Evolutionary conservation across 192 early-diverging fungal species (phyloP), one percentile per base, ranked within the genome.

Genomic region (Rhizophlyctis rosea): DNA sequence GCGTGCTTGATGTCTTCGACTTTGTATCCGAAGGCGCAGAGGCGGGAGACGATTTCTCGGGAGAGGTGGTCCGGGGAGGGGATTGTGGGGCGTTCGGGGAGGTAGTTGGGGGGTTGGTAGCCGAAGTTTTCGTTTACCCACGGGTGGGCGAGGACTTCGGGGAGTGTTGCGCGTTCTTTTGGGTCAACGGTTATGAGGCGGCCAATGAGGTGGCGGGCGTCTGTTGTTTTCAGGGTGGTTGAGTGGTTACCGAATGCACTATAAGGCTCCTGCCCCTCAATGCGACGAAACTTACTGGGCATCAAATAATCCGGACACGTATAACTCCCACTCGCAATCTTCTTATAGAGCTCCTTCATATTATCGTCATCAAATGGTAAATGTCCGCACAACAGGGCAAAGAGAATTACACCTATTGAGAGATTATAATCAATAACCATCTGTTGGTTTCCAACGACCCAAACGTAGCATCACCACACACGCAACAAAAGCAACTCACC

Each of bases 351-450:
- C 59, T 88, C 89, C 57, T 89, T 88, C 68, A 91, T 80, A 57
- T 88, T 89, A 18, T 88, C 86, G 71, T 91, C 89, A 57, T 93
- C 91, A 70, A 93, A 93, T 0, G 91, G 91, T 25, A 89, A 82
- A 64, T 90, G 85, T 0, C 91, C 91, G 68, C 90, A 91, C 4
- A 93, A 77, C 63, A 93, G 82, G 31, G 90, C 90, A 64, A 89
- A 93, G 24, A 93, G 68, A 24, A 93, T 88, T 25, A 93, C 88
- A 23, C 91, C 90, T 81, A n/a, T 3, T n/a, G 31, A 13, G 39
- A 47, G 39, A 13, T 9, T n/a, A n/a, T n/a, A n/a, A n/a, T n/a
- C n/a, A n/a, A n/a, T n/a, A n/a, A n/a, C n/a, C n/a, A n/a, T n/a
- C n/a, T n/a, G n/a, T n/a, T n/a, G n/a, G n/a, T n/a, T n/a, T n/a